Evolutionary conservation across 805 yeast genomes (phyloP).

Genomic region (Candida xyloterini): DNA sequence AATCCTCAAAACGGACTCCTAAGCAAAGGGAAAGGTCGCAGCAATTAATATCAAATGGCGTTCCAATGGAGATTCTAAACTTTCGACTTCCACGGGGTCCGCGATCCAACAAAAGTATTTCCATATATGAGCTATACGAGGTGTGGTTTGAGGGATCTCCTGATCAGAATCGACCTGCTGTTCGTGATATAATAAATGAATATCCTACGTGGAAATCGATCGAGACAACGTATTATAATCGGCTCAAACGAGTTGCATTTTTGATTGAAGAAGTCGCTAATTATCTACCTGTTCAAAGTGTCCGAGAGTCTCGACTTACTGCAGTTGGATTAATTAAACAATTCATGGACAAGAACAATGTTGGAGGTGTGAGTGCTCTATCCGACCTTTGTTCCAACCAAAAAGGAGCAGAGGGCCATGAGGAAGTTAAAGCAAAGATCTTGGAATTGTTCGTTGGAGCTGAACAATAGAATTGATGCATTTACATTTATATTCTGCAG

Average conservation of each 20-base stretch:
- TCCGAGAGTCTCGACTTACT: background rate
- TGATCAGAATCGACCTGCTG: conserved; percentile 10
- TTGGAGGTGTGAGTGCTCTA: conserved; percentile 17
- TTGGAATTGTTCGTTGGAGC: background rate
- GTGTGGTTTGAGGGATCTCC: conserved; percentile 15
- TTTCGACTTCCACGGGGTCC: conserved; percentile 17
- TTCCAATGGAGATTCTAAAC: conserved; percentile 11
- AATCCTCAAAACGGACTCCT: too few species aligned
- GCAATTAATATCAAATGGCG: background rate
- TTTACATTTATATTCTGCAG: too few species aligned
- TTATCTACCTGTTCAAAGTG: background rate
- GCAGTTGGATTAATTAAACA: conserved; percentile 12
- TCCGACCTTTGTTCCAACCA: conserved; percentile 21
- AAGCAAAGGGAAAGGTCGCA: too few species aligned
- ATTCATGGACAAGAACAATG: conserved; percentile 11
- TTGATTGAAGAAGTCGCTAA: conserved; percentile 11
- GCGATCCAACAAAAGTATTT: conserved; percentile 14
- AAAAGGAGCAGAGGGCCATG: conserved; percentile 13
- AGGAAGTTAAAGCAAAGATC: background rate
- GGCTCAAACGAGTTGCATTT: conserved; percentile 15
- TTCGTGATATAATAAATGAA: conserved; percentile 5
- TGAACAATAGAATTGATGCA: too few species aligned
- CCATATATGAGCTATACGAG: conserved; percentile 12
- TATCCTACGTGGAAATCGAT: conserved; percentile 17
- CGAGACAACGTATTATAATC: conserved; percentile 16